Conservation (phyloP, 495 filamentous ascomycete species). For the Cryomyces minteri region DNA sequence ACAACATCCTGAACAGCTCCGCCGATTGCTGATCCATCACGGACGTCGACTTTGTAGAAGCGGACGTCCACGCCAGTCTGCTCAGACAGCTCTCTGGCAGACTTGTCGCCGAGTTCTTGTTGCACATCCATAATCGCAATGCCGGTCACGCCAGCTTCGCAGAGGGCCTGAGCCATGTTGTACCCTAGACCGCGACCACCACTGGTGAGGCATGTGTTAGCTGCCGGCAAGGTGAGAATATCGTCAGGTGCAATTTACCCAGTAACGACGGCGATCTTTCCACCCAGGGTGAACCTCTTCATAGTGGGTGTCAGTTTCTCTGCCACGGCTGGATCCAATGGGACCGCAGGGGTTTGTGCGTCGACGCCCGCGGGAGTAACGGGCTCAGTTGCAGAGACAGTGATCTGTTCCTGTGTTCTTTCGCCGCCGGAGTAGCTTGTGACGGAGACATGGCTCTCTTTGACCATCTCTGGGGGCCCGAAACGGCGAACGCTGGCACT, state of each 20-base stretch:
- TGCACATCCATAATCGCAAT: conserved; percentile 60
- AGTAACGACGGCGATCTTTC: conserved; percentile 53
- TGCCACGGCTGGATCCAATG: conserved; percentile 3
- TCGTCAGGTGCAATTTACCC: conserved; percentile 30
- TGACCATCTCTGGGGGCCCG: background rate
- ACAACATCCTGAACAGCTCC: conserved; percentile 38
- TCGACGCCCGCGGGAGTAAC: conserved; percentile 11
- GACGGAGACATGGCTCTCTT: conserved; percentile 4
- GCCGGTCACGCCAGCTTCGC: conserved; percentile 53
- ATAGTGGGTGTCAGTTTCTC: conserved; percentile 32
- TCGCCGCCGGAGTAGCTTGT: conserved; percentile 6
- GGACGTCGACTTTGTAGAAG: conserved; percentile 57
- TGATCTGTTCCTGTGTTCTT: conserved; percentile 1
- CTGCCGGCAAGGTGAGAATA: background rate
- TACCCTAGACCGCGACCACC: conserved; percentile 60
- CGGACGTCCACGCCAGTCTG: conserved; percentile 50
- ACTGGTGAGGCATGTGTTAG: conserved; percentile 20
- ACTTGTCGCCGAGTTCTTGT: conserved; percentile 48
- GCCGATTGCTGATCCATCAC: conserved; percentile 42
- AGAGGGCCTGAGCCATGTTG: conserved; percentile 57
- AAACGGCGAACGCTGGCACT: background rate
- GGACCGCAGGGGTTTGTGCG: conserved; percentile 4
- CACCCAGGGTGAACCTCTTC: conserved; percentile 43
- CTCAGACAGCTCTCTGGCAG: conserved; percentile 45
- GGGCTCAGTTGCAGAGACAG: background rate